Percentiles rank a stretch among this genome's conserved stretches.
These are phyloP conservation scores for Naganishia liquefaciens DNA, from an alignment of 1,284 basidiomycete species.

Conservation along the genomic window DNA sequence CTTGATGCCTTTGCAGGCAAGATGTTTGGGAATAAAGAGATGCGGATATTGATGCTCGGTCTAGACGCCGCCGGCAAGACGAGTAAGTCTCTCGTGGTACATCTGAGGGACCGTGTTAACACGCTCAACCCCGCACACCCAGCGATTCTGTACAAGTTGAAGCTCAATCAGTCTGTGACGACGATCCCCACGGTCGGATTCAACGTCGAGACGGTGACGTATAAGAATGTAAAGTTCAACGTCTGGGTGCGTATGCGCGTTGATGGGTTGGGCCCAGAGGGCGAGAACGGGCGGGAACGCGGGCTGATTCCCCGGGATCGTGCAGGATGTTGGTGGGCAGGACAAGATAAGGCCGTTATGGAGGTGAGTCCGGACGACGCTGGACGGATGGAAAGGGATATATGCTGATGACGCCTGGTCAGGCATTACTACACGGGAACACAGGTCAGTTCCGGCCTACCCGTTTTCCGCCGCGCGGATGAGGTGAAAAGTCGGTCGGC, in stretches of 20 bases:
- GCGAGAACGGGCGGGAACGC: too few species aligned
- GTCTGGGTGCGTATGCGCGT: constrained; percentile 68
- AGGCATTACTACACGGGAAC: constrained; percentile 77
- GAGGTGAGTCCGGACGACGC: constrained; percentile 57
- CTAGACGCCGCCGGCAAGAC: constrained; percentile 96
- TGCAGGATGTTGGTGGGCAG: constrained; percentile 90
- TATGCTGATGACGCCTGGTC: not conserved
- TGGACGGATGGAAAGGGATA: not conserved
- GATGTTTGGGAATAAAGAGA: constrained; percentile 66
- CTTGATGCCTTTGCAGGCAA: constrained; percentile 46
- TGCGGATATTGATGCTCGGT: constrained; percentile 73
- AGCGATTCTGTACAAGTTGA: constrained; percentile 99
- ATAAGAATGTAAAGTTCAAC: constrained; percentile 99
- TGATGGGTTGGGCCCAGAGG: too few species aligned
- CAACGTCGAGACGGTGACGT: constrained; percentile 99
- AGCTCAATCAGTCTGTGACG: constrained; percentile 97
- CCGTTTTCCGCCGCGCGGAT: not conserved
- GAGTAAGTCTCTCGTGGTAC: constrained; percentile 57
- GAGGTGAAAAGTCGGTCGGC: too few species aligned
- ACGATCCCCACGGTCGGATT: constrained; percentile 94
- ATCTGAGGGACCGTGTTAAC: not conserved
- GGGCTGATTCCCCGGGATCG: too few species aligned
- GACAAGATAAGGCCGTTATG: constrained; percentile 98
- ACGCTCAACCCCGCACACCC: too few species aligned
- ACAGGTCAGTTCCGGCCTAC: constrained; percentile 47